Conservation (phyloP, 1,284 basidiomycete species). For the Cryptococcus neoformans region DNA sequence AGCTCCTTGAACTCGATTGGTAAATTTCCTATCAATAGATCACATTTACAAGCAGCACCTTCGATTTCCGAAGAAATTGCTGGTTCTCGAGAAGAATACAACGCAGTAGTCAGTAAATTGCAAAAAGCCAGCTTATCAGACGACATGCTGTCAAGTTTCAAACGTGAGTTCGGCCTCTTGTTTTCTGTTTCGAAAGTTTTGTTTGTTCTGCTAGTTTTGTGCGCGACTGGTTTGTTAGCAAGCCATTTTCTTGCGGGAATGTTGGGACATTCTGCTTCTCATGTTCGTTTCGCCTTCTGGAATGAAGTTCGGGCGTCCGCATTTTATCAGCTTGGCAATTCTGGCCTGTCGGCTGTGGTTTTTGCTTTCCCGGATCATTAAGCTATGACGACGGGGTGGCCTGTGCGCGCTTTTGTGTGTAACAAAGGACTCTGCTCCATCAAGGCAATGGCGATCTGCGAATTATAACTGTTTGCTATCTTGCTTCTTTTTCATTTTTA, state of each 20-base stretch:
- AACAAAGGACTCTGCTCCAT: neutral
- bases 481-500: neutral
- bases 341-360: neutral
- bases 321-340: neutral
- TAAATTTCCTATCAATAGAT: neutral
- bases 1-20: neutral
- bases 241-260: no score
- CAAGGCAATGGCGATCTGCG: neutral
- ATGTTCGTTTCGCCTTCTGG: neutral
- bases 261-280: no score
- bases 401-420: neutral
- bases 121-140: slow-evolving; percentile 29
- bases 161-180: slow-evolving; percentile 34
- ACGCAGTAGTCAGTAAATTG: slow-evolving; percentile 25
- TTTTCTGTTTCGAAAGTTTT: neutral
- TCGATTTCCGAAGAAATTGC: no score
- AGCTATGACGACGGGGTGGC: neutral
- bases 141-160: slow-evolving; percentile 46
- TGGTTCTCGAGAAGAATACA: slow-evolving; percentile 14
- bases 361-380: neutral
- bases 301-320: no score
- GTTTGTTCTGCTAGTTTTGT: neutral
- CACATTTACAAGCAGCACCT: neutral
- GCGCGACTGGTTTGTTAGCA: no score
- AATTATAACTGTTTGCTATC: neutral